These are phyloP conservation scores for Silene coronaria DNA, from an alignment of 179 eudicot species.

Conservation along the genomic window DNA sequence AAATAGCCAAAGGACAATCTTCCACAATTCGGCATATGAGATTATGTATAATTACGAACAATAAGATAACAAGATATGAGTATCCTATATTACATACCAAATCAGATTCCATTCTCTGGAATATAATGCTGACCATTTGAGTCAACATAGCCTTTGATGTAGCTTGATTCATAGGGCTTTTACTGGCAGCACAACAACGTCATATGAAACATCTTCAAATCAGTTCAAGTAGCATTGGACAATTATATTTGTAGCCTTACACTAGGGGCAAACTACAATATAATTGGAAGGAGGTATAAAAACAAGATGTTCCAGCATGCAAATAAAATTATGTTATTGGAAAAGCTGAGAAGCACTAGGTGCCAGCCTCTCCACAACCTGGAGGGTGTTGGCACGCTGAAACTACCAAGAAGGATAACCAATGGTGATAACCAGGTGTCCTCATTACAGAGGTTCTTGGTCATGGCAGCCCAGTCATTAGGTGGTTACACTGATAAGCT, in stretches of 20 bases:
- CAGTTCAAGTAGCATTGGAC: neutral
- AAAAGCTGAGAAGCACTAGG: neutral
- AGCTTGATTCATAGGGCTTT: slow-evolving; percentile 90
- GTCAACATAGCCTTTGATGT: slow-evolving; percentile 98
- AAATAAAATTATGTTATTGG: slow-evolving; percentile 2
- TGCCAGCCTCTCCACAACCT: neutral
- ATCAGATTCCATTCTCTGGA: slow-evolving; percentile 93
- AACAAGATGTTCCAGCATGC: neutral
- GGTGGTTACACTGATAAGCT: neutral
- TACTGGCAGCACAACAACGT: slow-evolving; percentile 46
- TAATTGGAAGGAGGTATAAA: slow-evolving; percentile 2
- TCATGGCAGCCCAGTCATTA: neutral
- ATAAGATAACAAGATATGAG: slow-evolving; percentile 9
- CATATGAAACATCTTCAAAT: slow-evolving; percentile 10
- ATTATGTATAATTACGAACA: neutral
- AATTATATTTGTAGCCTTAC: slow-evolving; percentile 6
- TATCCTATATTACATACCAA: slow-evolving; percentile 37
- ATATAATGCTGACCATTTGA: slow-evolving; percentile 89
- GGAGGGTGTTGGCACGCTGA: neutral
- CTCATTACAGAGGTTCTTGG: neutral
- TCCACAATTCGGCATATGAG: no score
- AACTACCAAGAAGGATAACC: neutral
- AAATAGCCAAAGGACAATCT: no score
- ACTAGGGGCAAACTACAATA: neutral
- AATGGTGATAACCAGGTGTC: neutral